Evolutionary conservation across 805 yeast species (phyloP).

Genomic region (Candida mattraensis): DNA sequence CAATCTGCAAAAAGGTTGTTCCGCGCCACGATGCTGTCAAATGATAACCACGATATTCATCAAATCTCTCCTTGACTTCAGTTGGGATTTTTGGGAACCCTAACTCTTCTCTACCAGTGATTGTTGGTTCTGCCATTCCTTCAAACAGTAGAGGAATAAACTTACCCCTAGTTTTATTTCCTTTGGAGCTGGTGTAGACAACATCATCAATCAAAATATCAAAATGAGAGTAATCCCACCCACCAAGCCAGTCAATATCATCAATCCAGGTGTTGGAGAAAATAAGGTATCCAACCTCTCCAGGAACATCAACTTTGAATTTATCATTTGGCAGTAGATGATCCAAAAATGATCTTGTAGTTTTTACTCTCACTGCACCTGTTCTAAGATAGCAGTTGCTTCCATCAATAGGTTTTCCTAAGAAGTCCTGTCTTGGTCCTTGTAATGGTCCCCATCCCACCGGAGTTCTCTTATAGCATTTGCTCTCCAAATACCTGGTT

Average conservation of each 20-base stretch:
- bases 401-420: conserved; percentile 11
- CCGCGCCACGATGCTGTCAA: conserved; percentile 12
- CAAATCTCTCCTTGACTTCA: conserved; percentile 6
- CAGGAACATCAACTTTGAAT: conserved; percentile 9
- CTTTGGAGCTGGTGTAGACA: conserved; percentile 11
- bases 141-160: conserved; percentile 9
- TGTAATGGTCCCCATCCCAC: conserved; percentile 11
- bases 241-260: conserved; percentile 14
- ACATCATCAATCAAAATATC: conserved; percentile 11
- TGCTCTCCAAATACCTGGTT: conserved; percentile 9
- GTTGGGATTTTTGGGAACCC: conserved; percentile 13
- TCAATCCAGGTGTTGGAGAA: conserved; percentile 12
- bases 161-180: conserved; percentile 7
- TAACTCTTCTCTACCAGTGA: conserved; percentile 11
- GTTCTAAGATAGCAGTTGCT: conserved; percentile 9
- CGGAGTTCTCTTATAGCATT: conserved; percentile 10
- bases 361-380: conserved; percentile 8
- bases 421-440: conserved; percentile 12
- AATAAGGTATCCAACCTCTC: conserved; percentile 8
- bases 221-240: conserved; percentile 13
- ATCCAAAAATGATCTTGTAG: conserved; percentile 10
- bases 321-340: conserved; percentile 11
- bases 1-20: conserved; percentile 11
- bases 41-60: conserved; percentile 10
- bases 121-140: conserved; percentile 12